Base-by-base conservation (phyloP, 2,329 filamentous ascomycete species). In the Fusarium sambucinum region DNA sequence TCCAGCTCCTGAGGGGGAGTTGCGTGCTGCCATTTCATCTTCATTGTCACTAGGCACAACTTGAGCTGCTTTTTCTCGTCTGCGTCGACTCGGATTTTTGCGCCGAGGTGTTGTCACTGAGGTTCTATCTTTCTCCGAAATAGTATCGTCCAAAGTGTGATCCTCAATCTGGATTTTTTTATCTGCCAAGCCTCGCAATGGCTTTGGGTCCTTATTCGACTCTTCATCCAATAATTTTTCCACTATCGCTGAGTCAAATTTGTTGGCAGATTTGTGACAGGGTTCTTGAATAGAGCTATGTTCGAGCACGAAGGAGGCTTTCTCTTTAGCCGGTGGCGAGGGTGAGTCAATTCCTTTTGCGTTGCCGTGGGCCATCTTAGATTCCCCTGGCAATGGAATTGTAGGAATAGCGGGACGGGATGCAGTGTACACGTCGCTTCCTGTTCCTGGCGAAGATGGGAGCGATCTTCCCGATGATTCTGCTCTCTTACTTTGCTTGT, bases 41-140 rank as follows among this genome's bases (percentile, higher is more conserved):
- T 68, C 59, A 3, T 72, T 53, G 6, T 69, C 58, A n/a, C 67
- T 67, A 16, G 30, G 13, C 13, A 69, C 12, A 7, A 41, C 30
- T 35, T 27, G 65, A 21, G 37, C 41, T 35, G 19, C 30, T n/a
- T 52, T 69, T 32, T 21, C 41, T 40, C 61, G 59, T 23, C 45
- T 58, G 14, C 45, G 55, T 21, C 63, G 63, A 13, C 27, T 47
- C 30, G 59, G 68, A 21, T 66, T 70, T 37, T 50, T 41, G 19
- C 65, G 61, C 63, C 51, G 54, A 25, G 40, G 44, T 3, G 44
- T 37, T 35, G 50, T n/a, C 13, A 29, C 23, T 27, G 51, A 48
- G 40, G 13, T 23, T 21, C 44, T 46, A 29, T 70, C 44, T 30
- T 64, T 44, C 17, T 53, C 41, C 23, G 32, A 30, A 27, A 42